Percentiles rank a stretch among this genome's conserved stretches.
phyloP scores from a whole-genome alignment of 768 basidiomycete genomes.

The Hygrophorus pudorinus region DNA sequence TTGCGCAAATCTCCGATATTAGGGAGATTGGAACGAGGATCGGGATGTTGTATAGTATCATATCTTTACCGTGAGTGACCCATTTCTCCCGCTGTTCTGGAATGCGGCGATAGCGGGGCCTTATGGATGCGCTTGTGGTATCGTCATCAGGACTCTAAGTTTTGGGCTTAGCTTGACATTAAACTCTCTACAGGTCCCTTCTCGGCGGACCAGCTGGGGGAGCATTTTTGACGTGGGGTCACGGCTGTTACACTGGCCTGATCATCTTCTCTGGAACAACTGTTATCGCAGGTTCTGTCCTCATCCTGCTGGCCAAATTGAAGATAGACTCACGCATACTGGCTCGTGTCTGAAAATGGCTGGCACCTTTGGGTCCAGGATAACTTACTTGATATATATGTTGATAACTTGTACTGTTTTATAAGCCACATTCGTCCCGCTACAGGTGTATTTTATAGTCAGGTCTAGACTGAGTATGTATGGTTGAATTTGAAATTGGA shows the following conservation, averaged over 20 bases:
- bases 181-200: slow-evolving; percentile 34
- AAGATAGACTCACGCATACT: slow-evolving; percentile 32
- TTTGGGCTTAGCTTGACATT: not conserved
- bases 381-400: too few species aligned
- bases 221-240: slow-evolving; percentile 33
- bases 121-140: too few species aligned
- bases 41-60: slow-evolving; percentile 53
- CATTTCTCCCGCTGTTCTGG: not conserved
- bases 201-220: slow-evolving; percentile 59
- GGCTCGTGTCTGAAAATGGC: slow-evolving; percentile 34
- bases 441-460: too few species aligned
- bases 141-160: too few species aligned
- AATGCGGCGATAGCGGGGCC: not conserved
- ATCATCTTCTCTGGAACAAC: slow-evolving; percentile 52
- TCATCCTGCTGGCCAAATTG: slow-evolving; percentile 42
- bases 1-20: slow-evolving; percentile 55
- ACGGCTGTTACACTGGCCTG: slow-evolving; percentile 39
- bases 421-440: too few species aligned
- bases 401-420: too few species aligned
- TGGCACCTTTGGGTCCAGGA: too few species aligned
- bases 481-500: too few species aligned
- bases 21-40: slow-evolving; percentile 52
- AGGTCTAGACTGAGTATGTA: too few species aligned
- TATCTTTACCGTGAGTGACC: slow-evolving; percentile 60
- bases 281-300: slow-evolving; percentile 47